These are phyloP conservation scores for Thalia dealbata DNA, from an alignment of 176 grass and related monocot species.

Conservation along the genomic window DNA sequence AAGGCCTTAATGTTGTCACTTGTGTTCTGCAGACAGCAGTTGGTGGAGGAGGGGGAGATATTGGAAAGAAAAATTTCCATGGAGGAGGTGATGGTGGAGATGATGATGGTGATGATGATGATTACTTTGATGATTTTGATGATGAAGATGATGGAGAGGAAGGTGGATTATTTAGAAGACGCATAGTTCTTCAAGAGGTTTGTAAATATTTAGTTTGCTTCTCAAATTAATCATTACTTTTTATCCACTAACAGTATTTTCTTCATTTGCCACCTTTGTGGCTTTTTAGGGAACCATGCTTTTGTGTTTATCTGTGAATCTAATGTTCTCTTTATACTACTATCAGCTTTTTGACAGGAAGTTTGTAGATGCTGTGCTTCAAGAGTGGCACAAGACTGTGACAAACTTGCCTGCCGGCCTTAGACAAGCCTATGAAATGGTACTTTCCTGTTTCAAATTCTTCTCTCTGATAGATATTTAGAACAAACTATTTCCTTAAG, in stretches of 20 bases:
- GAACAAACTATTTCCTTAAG: slow-evolving; percentile 4
- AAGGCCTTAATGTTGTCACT: slow-evolving; percentile 12
- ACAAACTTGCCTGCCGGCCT: slow-evolving; percentile 80
- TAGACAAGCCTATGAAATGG: slow-evolving; percentile 88
- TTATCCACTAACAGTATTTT: neutral
- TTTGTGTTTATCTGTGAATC: slow-evolving; percentile 3
- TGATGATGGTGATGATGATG: slow-evolving; percentile 93
- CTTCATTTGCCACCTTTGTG: neutral
- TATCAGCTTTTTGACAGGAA: slow-evolving; percentile 83
- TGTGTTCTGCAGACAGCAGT: slow-evolving; percentile 42
- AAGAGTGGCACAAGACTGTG: slow-evolving; percentile 94
- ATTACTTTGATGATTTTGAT: slow-evolving; percentile 97
- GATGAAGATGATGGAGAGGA: slow-evolving; percentile 78
- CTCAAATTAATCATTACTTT: neutral
- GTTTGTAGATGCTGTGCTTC: slow-evolving; percentile 86
- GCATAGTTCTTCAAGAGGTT: slow-evolving; percentile 80
- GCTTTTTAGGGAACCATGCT: neutral
- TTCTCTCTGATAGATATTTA: neutral
- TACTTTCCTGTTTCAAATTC: slow-evolving; percentile 22
- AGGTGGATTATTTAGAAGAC: slow-evolving; percentile 75
- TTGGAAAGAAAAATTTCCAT: slow-evolving; percentile 86
- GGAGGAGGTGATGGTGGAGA: slow-evolving; percentile 93
- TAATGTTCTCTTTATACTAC: slow-evolving; percentile 24
- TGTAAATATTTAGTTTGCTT: neutral
- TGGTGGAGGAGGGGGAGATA: slow-evolving; percentile 92